Evolutionary conservation across 2,329 filamentous ascomycete genomes (phyloP), one percentile per base, ranked within the genome.

Genomic region (Colletotrichum horii): DNA sequence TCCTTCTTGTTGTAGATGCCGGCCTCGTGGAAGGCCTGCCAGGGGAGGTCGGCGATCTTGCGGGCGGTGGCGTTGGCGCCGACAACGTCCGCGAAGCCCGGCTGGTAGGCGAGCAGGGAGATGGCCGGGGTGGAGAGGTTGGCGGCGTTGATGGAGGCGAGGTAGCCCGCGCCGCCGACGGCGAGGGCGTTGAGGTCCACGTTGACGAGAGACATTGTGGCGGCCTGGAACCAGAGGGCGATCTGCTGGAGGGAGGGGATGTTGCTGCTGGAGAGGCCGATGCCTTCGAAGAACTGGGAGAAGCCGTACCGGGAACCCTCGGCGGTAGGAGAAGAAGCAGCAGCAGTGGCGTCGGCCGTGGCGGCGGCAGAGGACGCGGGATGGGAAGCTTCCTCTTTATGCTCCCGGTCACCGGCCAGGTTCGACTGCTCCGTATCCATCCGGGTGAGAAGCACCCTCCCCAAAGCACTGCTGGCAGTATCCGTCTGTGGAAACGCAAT

Each of bases 291-390:
- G 70, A 73, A 74, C n/a, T 76, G 22, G 24, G 70, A 64, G 58
- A 76, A 73, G 65, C 64, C 70, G 64, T 55, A 73, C 12, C 64
- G 71, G 30, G 66, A 22, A 52, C 67, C 52, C 34, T 68, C 78
- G 28, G 80, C 68, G 58, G 12, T 1, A 6, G 58, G 1, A 15
- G 86, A 86, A 8, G 86, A 81, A 36, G 85, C 43, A 48, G 43
- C 43, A 48, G 43, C 12, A 22, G 43, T 24, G 2, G n/a, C 24
- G 43, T 68, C 78, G 28, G 80, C 67, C 28, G 15, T 32, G 58
- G 58, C 19, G 15, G 86, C 86, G 8, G 86, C 81, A 36, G 85
- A 76, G 65, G 84, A 80, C 16, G 58, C 60, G 38, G 62, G 62
- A 48, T 30, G 26, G 62, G 55, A 16, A n/a, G 69, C 34, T n/a